A percentile compares a stretch with the other conserved stretches of the same genome.
Conservation (phyloP, 352 stramenopile genomes). For the Thraustotheca clavata region DNA sequence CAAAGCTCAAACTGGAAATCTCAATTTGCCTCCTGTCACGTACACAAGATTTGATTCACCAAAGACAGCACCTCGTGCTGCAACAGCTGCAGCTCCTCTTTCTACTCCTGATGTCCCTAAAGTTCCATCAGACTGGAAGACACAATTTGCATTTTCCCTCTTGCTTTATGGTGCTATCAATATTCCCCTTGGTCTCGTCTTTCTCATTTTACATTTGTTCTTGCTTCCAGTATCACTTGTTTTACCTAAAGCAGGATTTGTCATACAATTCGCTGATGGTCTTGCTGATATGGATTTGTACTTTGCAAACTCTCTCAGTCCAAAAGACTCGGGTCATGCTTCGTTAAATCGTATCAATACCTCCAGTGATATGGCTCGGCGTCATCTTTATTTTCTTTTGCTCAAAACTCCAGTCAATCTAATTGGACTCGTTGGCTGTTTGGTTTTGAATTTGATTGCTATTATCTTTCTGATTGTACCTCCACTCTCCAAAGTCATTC, state of each 20-base stretch:
- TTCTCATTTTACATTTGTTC: conserved; percentile 51
- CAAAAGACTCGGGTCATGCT: not conserved
- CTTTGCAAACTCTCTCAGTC: conserved; percentile 40
- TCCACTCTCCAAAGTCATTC: conserved; percentile 21
- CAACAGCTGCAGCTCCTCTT: not conserved
- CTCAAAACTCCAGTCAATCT: conserved; percentile 33
- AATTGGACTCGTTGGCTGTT: conserved; percentile 21
- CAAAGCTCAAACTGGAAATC: not conserved
- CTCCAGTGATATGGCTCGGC: conserved; percentile 1
- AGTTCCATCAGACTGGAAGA: conserved; percentile 2
- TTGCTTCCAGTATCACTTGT: conserved; percentile 39
- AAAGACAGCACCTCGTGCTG: not conserved
- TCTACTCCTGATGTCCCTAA: not conserved
- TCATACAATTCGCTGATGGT: conserved; percentile 28
- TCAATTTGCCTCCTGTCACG: not conserved
- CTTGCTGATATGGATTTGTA: conserved; percentile 70
- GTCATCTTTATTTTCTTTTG: conserved; percentile 59
- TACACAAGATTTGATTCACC: not conserved
- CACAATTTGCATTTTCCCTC: not conserved
- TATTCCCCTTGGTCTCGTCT: conserved; percentile 42
- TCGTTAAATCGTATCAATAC: not conserved
- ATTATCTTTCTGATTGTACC: conserved; percentile 44
- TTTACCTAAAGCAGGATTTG: conserved; percentile 38
- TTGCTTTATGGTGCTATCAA: not conserved
- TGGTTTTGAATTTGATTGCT: conserved; percentile 28